phyloP scores from a whole-genome alignment of 108 stramenopile species.

The Conticribra guillardii region DNA sequence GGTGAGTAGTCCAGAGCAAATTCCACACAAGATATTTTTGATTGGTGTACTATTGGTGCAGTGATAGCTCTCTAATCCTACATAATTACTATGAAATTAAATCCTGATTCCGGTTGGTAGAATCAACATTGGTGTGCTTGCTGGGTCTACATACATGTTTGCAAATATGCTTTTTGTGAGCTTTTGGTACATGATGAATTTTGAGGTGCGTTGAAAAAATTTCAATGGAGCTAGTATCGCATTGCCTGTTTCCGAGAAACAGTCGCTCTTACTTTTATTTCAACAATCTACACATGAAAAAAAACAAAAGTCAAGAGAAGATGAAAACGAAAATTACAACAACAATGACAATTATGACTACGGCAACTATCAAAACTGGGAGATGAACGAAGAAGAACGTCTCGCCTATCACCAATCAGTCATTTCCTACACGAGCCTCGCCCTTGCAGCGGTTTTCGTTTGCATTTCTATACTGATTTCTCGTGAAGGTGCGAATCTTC shows the following conservation, averaged over 20 bases:
- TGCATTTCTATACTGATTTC: constrained; percentile 7
- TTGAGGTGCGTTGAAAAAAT: constrained; percentile 11
- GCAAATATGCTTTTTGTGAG: constrained; percentile 21
- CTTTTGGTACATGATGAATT: constrained; percentile 30
- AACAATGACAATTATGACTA: constrained; percentile 9
- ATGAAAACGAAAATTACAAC: constrained; percentile 18
- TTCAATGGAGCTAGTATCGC: neutral
- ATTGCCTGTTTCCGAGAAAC: neutral
- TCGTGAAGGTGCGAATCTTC: constrained; percentile 11
- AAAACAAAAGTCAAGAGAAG: neutral
- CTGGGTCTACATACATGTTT: constrained; percentile 25
- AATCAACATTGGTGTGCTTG: constrained; percentile 18
- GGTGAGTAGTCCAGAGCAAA: too few relatives aligned
- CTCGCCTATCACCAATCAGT: constrained; percentile 15
- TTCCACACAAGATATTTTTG: too few relatives aligned
- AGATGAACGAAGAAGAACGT: constrained; percentile 19
- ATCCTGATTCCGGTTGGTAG: too few relatives aligned
- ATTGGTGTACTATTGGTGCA: too few relatives aligned
- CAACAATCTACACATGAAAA: neutral
- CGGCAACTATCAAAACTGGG: too few relatives aligned
- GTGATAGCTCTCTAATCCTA: too few relatives aligned
- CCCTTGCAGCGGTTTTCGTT: neutral
- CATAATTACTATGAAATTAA: too few relatives aligned
- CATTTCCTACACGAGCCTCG: constrained; percentile 7
- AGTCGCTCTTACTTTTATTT: neutral